Conservation (phyloP, 2,329 filamentous ascomycete species). For the Myotisia sp. region DNA sequence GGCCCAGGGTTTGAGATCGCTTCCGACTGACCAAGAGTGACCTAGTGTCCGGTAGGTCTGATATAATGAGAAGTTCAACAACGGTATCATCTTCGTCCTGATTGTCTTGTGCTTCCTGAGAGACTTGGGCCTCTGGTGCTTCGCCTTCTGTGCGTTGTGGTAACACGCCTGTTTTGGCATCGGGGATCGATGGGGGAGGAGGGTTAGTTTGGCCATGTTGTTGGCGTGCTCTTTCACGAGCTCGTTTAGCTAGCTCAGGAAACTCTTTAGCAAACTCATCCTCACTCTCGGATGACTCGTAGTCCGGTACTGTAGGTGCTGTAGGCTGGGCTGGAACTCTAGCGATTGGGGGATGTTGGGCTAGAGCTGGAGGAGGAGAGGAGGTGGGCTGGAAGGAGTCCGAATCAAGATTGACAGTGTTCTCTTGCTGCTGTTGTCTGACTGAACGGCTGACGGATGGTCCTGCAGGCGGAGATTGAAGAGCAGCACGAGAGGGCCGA, state of each 20-base stretch:
- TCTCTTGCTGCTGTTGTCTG: too few relatives aligned
- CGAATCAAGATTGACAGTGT: too few relatives aligned
- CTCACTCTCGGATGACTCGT: constrained; percentile 10
- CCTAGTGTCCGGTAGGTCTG: constrained; percentile 47
- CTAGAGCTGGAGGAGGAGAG: too few relatives aligned
- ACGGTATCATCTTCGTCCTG: constrained; percentile 32
- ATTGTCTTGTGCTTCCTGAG: too few relatives aligned
- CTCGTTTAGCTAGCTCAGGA: constrained; percentile 28
- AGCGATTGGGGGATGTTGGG: too few relatives aligned
- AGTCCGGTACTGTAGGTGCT: background rate
- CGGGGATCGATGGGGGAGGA: too few relatives aligned
- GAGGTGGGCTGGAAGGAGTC: too few relatives aligned
- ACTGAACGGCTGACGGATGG: too few relatives aligned
- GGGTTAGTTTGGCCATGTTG: background rate
- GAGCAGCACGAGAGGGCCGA: too few relatives aligned
- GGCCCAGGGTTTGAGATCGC: constrained; percentile 51
- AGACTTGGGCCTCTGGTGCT: background rate
- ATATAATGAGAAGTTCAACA: constrained; percentile 54
- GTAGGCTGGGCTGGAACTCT: too few relatives aligned
- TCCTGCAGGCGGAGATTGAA: too few relatives aligned
- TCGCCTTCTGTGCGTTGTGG: too few relatives aligned
- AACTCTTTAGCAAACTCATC: constrained; percentile 32
- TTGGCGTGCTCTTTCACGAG: constrained; percentile 25
- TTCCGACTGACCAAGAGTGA: constrained; percentile 51
- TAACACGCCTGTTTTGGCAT: background rate